Percentiles rank a stretch among this genome's conserved stretches.
Conservation (phyloP, 2,329 filamentous ascomycete species). For the Pestalotiopsis sp. region DNA sequence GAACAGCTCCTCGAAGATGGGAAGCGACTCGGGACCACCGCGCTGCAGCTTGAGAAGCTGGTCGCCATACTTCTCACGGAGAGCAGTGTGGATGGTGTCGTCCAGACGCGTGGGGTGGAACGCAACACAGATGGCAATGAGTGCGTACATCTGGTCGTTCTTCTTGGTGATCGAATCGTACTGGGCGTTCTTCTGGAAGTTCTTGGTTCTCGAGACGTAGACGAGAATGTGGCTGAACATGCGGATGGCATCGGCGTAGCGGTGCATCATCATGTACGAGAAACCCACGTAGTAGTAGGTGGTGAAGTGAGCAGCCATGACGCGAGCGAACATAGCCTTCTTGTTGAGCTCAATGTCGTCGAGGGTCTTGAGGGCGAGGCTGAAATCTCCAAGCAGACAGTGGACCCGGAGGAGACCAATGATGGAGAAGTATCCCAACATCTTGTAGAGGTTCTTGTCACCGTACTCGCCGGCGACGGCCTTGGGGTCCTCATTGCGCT, state of each 20-base stretch:
- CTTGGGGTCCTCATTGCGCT: conserved; percentile 87
- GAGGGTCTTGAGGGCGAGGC: conserved; percentile 95
- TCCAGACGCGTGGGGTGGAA: conserved; percentile 97
- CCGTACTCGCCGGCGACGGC: conserved; percentile 94
- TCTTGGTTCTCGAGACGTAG: conserved; percentile 98
- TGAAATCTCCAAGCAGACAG: conserved; percentile 96
- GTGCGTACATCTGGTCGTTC: conserved; percentile 99
- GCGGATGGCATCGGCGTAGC: conserved; percentile 98
- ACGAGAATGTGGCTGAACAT: conserved; percentile 99
- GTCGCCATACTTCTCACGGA: conserved; percentile 98
- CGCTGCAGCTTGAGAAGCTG: conserved; percentile 96
- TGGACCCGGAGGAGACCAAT: conserved; percentile 95
- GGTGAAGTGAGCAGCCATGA: conserved; percentile 99
- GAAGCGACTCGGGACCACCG: conserved; percentile 91
- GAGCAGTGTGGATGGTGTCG: conserved; percentile 97
- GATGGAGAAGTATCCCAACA: conserved; percentile 99
- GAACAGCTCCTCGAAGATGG: conserved; percentile 98
- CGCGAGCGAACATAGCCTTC: conserved; percentile 99
- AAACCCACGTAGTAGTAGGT: conserved; percentile 99
- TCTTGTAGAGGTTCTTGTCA: conserved; percentile 90
- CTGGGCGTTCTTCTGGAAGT: conserved; percentile 99
- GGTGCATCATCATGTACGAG: conserved; percentile 99
- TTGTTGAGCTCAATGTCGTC: conserved; percentile 99
- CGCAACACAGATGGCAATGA: conserved; percentile 97
- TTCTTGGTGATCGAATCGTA: conserved; percentile 99